Conservation (phyloP, 2,329 filamentous ascomycete genomes). For the Hymenoscyphus scutula region DNA sequence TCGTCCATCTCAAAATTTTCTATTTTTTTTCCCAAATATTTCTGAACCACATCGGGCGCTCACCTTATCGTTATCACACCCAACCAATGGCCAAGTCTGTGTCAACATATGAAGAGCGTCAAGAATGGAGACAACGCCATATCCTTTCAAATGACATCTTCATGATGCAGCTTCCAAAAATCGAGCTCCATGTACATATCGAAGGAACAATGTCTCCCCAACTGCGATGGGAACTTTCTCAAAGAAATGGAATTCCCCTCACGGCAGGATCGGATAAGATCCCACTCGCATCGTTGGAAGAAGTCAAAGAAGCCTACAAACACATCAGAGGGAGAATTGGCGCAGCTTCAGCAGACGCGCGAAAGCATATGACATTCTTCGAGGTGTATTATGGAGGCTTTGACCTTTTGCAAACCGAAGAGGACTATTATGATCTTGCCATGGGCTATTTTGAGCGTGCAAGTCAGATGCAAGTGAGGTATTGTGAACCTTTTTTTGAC, state of each 20-base stretch:
- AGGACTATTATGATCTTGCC: slow-evolving; percentile 70
- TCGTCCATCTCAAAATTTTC: neutral
- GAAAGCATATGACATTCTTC: slow-evolving; percentile 50
- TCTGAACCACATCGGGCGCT: neutral
- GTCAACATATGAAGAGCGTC: slow-evolving; percentile 17
- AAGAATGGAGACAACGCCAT: slow-evolving; percentile 14
- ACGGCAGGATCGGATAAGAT: slow-evolving; percentile 14
- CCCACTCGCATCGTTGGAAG: slow-evolving; percentile 18
- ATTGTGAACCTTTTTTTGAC: slow-evolving; percentile 77
- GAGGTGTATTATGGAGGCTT: slow-evolving; percentile 75
- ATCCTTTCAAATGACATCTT: slow-evolving; percentile 42
- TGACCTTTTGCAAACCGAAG: slow-evolving; percentile 58
- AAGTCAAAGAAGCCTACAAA: slow-evolving; percentile 19
- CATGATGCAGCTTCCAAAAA: slow-evolving; percentile 66
- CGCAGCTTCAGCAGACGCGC: slow-evolving; percentile 13
- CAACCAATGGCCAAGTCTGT: slow-evolving; percentile 2
- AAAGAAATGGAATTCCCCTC: slow-evolving; percentile 53
- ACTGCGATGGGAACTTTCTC: slow-evolving; percentile 65
- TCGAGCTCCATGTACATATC: slow-evolving; percentile 77
- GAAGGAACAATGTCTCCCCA: slow-evolving; percentile 70
- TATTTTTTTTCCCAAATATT: no score
- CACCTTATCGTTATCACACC: neutral
- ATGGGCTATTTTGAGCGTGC: slow-evolving; percentile 68
- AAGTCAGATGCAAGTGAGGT: slow-evolving; percentile 59
- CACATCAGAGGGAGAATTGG: slow-evolving; percentile 22